Evolutionary conservation across 2,329 filamentous ascomycete genomes (phyloP).

Genomic region (Aspergillus jensenii): DNA sequence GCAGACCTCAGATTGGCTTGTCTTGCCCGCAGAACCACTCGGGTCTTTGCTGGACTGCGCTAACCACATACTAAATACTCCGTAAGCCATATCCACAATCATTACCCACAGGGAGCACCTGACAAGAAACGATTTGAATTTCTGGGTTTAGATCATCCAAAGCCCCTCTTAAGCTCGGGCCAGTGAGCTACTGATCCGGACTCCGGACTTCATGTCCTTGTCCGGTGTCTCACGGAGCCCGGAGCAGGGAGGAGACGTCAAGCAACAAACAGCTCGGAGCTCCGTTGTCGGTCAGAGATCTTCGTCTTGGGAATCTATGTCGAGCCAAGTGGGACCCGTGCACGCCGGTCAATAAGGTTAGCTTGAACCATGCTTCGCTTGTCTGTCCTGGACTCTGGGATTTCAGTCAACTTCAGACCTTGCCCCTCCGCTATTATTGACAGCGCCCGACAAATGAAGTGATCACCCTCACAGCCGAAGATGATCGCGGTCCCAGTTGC

Average conservation of each 20-base stretch:
- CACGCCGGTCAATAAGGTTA: conserved; percentile 3
- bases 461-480: neutral
- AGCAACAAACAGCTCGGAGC: neutral
- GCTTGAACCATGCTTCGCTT: neutral
- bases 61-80: neutral
- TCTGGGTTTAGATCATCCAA: neutral
- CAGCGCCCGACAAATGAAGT: conserved; percentile 1
- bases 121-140: neutral
- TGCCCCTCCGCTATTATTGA: no score
- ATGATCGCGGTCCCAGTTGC: neutral
- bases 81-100: neutral
- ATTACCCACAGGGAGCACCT: neutral
- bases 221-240: neutral
- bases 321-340: conserved; percentile 1
- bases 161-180: neutral
- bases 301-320: neutral
- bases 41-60: neutral
- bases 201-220: neutral
- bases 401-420: neutral
- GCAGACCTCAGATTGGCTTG: neutral
- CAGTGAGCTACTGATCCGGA: neutral
- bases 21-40: neutral
- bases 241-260: neutral
- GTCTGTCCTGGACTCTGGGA: neutral
- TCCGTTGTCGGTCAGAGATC: neutral